These are phyloP conservation scores for Piper longum DNA, from an alignment of 164 flowering plant genomes.

Conservation along the genomic window DNA sequence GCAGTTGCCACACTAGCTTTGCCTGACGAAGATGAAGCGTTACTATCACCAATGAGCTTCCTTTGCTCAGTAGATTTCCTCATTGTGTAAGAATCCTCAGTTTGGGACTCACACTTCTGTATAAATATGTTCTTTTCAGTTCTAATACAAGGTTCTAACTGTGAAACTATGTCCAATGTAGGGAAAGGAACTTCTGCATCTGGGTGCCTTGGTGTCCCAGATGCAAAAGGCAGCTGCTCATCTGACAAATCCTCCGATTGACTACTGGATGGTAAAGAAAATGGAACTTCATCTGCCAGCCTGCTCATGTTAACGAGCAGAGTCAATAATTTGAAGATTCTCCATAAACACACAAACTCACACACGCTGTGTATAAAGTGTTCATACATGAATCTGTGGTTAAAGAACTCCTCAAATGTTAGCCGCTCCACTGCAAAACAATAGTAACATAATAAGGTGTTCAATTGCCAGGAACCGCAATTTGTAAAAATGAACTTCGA, in stretches of 20 bases:
- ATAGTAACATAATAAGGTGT: too few relatives aligned
- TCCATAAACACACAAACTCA: background rate
- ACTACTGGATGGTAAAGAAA: slow-evolving; percentile 5
- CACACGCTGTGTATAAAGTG: background rate
- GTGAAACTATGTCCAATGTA: background rate
- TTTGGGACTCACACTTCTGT: background rate
- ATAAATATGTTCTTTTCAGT: background rate
- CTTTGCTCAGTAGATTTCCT: background rate
- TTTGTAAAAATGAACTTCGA: too few relatives aligned
- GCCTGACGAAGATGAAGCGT: slow-evolving; percentile 7
- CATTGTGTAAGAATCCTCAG: background rate
- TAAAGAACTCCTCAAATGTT: slow-evolving; percentile 49
- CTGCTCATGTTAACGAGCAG: slow-evolving; percentile 8
- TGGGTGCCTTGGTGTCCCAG: slow-evolving; percentile 9
- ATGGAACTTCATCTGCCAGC: slow-evolving; percentile 11
- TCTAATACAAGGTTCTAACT: background rate
- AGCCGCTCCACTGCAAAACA: slow-evolving; percentile 42
- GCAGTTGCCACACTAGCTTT: slow-evolving; percentile 1
- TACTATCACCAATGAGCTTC: slow-evolving; percentile 8
- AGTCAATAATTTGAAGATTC: background rate
- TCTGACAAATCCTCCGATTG: slow-evolving; percentile 6
- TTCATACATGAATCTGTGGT: slow-evolving; percentile 33
- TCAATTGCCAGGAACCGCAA: too few relatives aligned
- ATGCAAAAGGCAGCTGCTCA: slow-evolving; percentile 8
- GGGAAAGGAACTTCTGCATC: slow-evolving; percentile 2